Conservation (phyloP, 768 basidiomycete genomes). For the Psilocybe cyanescens region DNA sequence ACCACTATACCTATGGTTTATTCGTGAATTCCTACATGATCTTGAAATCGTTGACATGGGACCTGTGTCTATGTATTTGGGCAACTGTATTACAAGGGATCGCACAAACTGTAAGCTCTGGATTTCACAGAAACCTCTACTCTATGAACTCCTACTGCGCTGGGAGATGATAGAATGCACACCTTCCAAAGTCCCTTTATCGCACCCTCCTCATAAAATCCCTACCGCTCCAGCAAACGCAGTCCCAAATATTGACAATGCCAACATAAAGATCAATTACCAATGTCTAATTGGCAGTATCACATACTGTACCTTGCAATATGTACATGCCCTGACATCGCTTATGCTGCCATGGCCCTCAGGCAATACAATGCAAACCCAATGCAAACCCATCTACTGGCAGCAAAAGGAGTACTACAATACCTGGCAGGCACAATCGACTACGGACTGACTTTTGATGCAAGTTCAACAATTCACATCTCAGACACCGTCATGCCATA, state of each 20-base stretch:
- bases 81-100: constrained; percentile 14
- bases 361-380: constrained; percentile 34
- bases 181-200: constrained; percentile 3
- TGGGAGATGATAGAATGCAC: constrained; percentile 17
- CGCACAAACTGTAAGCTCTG: constrained; percentile 2
- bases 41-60: constrained; percentile 21
- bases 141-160: constrained; percentile 14
- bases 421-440: constrained; percentile 36
- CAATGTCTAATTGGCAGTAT: constrained; percentile 27
- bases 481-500: not conserved
- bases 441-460: constrained; percentile 5
- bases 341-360: constrained; percentile 31
- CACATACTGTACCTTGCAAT: constrained; percentile 28
- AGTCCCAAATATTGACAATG: constrained; percentile 17
- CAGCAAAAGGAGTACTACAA: constrained; percentile 32
- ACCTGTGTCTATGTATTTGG: constrained; percentile 7
- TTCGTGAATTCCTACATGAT: not conserved
- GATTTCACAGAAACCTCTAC: constrained; percentile 8
- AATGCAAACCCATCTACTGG: constrained; percentile 27
- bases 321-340: constrained; percentile 38
- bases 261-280: constrained; percentile 18
- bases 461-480: no score
- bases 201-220: constrained; percentile 4
- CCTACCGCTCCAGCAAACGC: constrained; percentile 10
- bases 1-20: constrained; percentile 22